These are phyloP conservation scores for Exophiala dermatitidis DNA, from an alignment of 2,329 filamentous ascomycete genomes.

Conservation along the genomic window DNA sequence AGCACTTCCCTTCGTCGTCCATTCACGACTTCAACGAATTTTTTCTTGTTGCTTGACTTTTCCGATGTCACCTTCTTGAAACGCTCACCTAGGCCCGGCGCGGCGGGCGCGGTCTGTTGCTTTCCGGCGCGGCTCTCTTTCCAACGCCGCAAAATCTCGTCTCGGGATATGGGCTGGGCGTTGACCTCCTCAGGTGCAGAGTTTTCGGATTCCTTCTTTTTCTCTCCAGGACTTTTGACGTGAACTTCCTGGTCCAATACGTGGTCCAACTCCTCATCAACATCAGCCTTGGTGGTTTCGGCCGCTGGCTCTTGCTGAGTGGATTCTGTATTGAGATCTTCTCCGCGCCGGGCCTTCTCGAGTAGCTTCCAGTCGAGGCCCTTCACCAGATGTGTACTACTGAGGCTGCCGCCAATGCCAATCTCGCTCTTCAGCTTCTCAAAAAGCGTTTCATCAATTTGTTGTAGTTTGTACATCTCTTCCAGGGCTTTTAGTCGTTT, in stretches of 20 bases:
- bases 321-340: constrained; percentile 45
- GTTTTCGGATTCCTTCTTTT: constrained; percentile 21
- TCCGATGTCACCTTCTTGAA: constrained; percentile 48
- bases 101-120: constrained; percentile 38
- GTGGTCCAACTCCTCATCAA: constrained; percentile 56
- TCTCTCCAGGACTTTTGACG: constrained; percentile 11
- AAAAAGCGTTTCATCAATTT: constrained; percentile 75
- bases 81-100: constrained; percentile 46
- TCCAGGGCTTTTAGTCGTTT: constrained; percentile 70
- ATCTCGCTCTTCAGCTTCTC: constrained; percentile 68
- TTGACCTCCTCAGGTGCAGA: constrained; percentile 31
- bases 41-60: constrained; percentile 32
- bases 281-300: constrained; percentile 34
- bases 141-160: constrained; percentile 54
- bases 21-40: constrained; percentile 47
- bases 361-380: constrained; percentile 77
- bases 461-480: constrained; percentile 70
- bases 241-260: constrained; percentile 34
- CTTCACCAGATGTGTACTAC: constrained; percentile 80
- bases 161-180: constrained; percentile 42
- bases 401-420: constrained; percentile 67
- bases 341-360: constrained; percentile 39
- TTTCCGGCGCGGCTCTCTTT: constrained; percentile 43
- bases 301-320: constrained; percentile 31
- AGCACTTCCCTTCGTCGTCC: constrained; percentile 51